phyloP scores from a whole-genome alignment of 345 rosid genomes.

The Populus ilicifolia region DNA sequence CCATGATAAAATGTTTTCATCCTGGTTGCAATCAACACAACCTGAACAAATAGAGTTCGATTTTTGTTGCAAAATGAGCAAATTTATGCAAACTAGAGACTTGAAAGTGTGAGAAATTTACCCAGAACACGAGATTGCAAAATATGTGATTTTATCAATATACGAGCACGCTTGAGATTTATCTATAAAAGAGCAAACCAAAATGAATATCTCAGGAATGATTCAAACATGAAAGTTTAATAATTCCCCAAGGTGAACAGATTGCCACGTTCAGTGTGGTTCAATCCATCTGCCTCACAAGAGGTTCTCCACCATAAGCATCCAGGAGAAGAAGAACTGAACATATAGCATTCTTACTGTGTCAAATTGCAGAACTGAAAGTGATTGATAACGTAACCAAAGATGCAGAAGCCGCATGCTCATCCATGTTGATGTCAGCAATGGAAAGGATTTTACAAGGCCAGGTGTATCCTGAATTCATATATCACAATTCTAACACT shows the following conservation, averaged over 20 bases:
- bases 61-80: background rate
- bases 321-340: constrained; percentile 7
- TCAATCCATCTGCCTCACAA: background rate
- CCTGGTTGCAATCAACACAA: constrained; percentile 67
- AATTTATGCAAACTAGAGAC: background rate
- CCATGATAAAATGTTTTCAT: constrained; percentile 75
- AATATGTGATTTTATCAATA: constrained; percentile 71
- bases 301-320: constrained; percentile 3
- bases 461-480: constrained; percentile 80
- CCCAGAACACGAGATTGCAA: constrained; percentile 53
- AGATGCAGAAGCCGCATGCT: constrained; percentile 76
- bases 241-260: background rate
- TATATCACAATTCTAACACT: constrained; percentile 13
- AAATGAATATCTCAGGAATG: background rate
- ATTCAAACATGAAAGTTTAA: background rate
- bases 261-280: background rate
- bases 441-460: constrained; percentile 65
- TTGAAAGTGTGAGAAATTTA: constrained; percentile 22
- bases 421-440: constrained; percentile 65
- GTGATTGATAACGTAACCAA: constrained; percentile 84
- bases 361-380: constrained; percentile 62
- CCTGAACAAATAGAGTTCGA: constrained; percentile 36
- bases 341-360: constrained; percentile 41
- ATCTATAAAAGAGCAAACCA: constrained; percentile 44
- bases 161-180: constrained; percentile 93